These are phyloP conservation scores for Nicotiana tabacum DNA, from an alignment of 257 asterid genomes.

Conservation along the genomic window DNA sequence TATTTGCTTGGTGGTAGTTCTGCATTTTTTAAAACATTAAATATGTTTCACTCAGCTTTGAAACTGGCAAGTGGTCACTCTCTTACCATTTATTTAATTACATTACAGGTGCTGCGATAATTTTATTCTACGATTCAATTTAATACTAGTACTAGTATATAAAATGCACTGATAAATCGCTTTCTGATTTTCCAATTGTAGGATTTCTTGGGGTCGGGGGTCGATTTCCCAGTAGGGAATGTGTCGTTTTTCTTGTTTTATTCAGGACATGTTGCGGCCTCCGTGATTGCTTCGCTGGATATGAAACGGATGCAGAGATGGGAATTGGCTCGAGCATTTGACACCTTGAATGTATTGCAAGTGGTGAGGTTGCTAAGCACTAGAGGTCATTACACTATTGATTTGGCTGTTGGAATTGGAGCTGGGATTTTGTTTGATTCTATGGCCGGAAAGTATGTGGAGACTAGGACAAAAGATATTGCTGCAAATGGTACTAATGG, in stretches of 20 bases:
- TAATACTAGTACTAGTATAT: not conserved
- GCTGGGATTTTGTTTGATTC: constrained; percentile 82
- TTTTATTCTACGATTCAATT: not conserved
- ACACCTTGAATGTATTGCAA: constrained; percentile 64
- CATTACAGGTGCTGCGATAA: not conserved
- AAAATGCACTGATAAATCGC: not conserved
- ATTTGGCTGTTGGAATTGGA: constrained; percentile 75
- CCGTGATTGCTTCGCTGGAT: constrained; percentile 82
- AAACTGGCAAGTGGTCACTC: not conserved
- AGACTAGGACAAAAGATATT: constrained; percentile 33
- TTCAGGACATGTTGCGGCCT: constrained; percentile 92
- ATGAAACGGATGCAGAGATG: constrained; percentile 81
- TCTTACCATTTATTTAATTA: not conserved
- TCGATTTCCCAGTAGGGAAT: constrained; percentile 92
- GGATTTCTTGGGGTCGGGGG: constrained; percentile 94
- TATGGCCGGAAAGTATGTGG: constrained; percentile 65
- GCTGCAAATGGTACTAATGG: not conserved
- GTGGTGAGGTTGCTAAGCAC: constrained; percentile 68
- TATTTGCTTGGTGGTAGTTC: not conserved
- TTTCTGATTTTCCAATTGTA: constrained; percentile 11
- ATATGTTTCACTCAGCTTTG: not conserved
- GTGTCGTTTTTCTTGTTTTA: constrained; percentile 86
- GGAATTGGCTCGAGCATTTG: constrained; percentile 60
- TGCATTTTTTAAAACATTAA: not conserved
- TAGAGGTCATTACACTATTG: constrained; percentile 94